phyloP scores from a whole-genome alignment of 371 early-diverging fungal genomes.

The Blastocladiella emersonii region DNA sequence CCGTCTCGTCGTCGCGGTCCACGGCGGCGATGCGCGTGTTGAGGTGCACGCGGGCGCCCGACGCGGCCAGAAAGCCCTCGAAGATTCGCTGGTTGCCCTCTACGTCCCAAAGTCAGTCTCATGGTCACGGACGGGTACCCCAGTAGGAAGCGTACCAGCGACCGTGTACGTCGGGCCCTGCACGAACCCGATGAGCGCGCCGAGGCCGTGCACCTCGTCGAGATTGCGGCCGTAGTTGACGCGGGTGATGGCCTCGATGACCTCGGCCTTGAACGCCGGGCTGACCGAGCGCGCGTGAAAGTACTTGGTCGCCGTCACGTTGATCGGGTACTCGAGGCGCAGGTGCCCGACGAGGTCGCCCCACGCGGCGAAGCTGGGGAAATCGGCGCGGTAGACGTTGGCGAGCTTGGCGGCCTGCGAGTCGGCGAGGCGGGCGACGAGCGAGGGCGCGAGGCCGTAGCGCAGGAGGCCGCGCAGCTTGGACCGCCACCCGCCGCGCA shows the following conservation, averaged over 20 bases:
- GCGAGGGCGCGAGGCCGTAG: not conserved
- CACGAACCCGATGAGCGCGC: constrained; percentile 29
- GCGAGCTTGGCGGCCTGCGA: constrained; percentile 10
- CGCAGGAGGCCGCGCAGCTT: not conserved
- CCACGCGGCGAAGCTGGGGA: constrained; percentile 13
- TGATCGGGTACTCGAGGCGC: constrained; percentile 15
- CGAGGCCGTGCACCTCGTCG: constrained; percentile 40
- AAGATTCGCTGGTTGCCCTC: constrained; percentile 53
- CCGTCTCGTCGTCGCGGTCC: constrained; percentile 5
- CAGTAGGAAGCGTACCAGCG: not conserved
- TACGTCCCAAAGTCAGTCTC: constrained; percentile 33
- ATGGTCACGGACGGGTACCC: constrained; percentile 24
- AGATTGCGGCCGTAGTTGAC: constrained; percentile 60
- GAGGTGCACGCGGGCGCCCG: constrained; percentile 31
- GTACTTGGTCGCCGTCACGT: constrained; percentile 24
- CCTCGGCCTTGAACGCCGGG: constrained; percentile 24
- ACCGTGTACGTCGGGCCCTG: not conserved
- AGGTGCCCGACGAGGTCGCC: constrained; percentile 14
- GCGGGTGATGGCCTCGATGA: constrained; percentile 42
- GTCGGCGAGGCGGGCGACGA: constrained; percentile 6
- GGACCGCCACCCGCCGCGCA: constrained; percentile 9
- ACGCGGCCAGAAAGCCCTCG: constrained; percentile 37
- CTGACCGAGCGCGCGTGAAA: constrained; percentile 21
- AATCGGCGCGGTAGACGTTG: constrained; percentile 12
- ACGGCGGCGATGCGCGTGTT: constrained; percentile 23